Base-by-base conservation (phyloP, 129 eudicot genomes). In the Artemisia argyi region DNA sequence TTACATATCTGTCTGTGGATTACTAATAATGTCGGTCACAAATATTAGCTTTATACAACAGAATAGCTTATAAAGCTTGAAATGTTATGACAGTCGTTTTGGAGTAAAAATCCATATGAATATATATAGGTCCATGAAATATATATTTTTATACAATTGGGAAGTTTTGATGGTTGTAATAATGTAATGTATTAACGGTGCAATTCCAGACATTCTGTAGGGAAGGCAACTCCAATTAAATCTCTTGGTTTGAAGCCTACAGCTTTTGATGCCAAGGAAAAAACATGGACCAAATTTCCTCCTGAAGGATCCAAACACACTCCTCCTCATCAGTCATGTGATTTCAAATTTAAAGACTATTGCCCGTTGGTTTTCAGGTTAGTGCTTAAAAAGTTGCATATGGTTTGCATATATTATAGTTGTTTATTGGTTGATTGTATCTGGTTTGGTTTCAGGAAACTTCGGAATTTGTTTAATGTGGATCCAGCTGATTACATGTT, bases 401-500 rank as follows among this genome's bases (percentile, higher is more conserved):
- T 56, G 60, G 28, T 66, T n/a, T 66, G 16, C 51, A 56, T 11
- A 4, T 44, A 44, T 54, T 14, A n/a, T 16, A 17, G 16, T 65
- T 39, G 46, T 44, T 22, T 68, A 28, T 76, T 50, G 49, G 46
- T 61, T 76, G 24, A 68, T 49, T 28, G 13, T 67, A 50, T 18
- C 14, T 20, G 42, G 48, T 17, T 16, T 28, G 64, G 61, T 79
- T 83, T 72, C 86, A 90, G 98, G 92, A 85, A 84, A 13, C 87
- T 93, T 16, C 83, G 98, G 72, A 84, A 82, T 59, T 76, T 93
- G 63, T 89, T 93, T 78, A 86, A 90, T 72, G 96, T 90, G 75
- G 98, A 93, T 86, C 85, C 95, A 48, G 91, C 90, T 56, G 98
- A 93, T 79, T 93, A 93, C 82, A 93, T 93, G 98, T 47, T 93